Base-by-base conservation (phyloP, 2,329 filamentous ascomycete species). In the Fusarium sp. region DNA sequence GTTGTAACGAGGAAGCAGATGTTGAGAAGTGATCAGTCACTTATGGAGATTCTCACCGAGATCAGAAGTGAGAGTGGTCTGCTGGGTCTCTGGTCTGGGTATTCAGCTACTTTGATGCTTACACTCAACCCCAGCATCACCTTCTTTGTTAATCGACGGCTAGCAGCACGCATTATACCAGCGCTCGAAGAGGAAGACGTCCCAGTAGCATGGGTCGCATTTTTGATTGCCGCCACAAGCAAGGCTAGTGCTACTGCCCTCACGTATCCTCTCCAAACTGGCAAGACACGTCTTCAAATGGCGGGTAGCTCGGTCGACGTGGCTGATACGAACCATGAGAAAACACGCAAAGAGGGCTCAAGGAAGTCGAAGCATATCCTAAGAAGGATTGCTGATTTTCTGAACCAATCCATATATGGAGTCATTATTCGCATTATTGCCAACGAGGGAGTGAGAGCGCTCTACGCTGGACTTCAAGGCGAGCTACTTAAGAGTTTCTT, bases 41-140 rank as follows among this genome's bases (percentile, higher is more conserved):
- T 87, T 6, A 72, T 77, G 27, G 84, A 90, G 50, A 92, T 93
- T 30, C 83, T 90, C 19, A 78, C 81, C 2, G 83, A 87, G 41
- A 94, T 96, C 62, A 80, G 82, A 40, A 74, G 81, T 3, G 90
- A 95, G 75, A 91, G 90, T 70, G 93, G 94, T 0, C 62, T 94
- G 11, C 75, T 82, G 44, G 93, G 93, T 4, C 90, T 97, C 72
- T 97, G 94, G 94, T 90, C 93, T 1, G 94, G 94, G 1, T 97
- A 97, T 77, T 92, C 91, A 20, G 93, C 93, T 3, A 90, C 87
- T 22, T 78, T 97, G 59, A 84, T 97, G 39, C 80, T 97, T 50
- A 94, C 94, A 1, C 82, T 97, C 27, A 97, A 97, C 73, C 94
- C 94, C 2, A 90, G 91, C 68, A 85, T 97, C 67, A 97, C 94